Percentiles rank a stretch among this genome's conserved stretches.
phyloP scores from a whole-genome alignment of 2,329 filamentous ascomycete genomes.

The Ilyonectria mors-panacis region DNA sequence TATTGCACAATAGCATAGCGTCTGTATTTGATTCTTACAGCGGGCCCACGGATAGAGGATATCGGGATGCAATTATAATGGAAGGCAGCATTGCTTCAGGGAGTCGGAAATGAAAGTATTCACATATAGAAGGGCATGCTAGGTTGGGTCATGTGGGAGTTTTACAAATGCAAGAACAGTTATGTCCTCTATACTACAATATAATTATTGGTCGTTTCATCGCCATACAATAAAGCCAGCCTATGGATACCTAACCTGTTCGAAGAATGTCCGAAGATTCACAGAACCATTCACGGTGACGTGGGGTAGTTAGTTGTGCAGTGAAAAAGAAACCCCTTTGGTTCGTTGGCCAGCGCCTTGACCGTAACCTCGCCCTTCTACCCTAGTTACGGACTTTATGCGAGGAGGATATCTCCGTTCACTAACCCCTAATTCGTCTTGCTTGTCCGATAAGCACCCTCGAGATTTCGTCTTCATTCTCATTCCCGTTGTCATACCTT shows the following conservation, averaged over 20 bases:
- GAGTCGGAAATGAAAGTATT: not conserved
- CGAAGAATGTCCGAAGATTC: not conserved
- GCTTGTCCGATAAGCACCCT: too few species aligned
- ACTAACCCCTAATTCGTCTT: too few species aligned
- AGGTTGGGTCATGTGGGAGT: not conserved
- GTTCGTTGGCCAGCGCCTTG: too few species aligned
- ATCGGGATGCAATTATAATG: not conserved
- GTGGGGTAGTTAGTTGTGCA: too few species aligned
- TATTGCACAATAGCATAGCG: not conserved
- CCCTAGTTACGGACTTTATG: too few species aligned
- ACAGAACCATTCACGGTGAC: too few species aligned
- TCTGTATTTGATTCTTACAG: not conserved
- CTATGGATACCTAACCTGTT: not conserved
- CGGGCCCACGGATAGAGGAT: not conserved
- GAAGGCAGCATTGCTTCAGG: not conserved
- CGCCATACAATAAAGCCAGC: not conserved
- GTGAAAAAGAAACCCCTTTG: too few species aligned
- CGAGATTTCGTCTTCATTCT: too few species aligned
- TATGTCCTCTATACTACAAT: not conserved
- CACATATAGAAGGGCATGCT: not conserved
- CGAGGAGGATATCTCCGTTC: too few species aligned
- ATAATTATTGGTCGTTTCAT: not conserved
- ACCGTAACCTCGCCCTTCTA: too few species aligned
- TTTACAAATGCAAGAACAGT: not conserved
- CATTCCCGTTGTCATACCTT: too few species aligned